Conservation (phyloP, 1,139 yeast genomes). For the Kodamaea suecica region DNA sequence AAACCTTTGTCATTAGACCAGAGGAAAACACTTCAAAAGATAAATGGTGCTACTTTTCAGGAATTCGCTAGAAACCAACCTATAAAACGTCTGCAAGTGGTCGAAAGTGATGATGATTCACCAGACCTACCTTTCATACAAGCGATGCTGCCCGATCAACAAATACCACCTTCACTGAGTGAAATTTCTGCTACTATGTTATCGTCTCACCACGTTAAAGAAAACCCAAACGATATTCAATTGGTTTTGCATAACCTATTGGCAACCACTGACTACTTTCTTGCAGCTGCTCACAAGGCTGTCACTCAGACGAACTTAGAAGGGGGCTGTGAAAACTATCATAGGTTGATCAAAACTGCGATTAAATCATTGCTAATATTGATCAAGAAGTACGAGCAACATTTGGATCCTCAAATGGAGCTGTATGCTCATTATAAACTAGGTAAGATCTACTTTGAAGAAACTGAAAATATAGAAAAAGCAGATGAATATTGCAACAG, state of each 20-base stretch:
- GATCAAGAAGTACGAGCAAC: constrained; percentile 22
- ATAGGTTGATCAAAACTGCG: constrained; percentile 35
- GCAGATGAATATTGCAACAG: constrained; percentile 41
- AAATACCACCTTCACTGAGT: not conserved
- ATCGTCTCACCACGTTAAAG: not conserved
- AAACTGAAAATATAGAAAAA: constrained; percentile 36
- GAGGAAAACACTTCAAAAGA: constrained; percentile 2
- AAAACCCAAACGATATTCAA: no score
- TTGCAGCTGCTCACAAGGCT: constrained; percentile 24
- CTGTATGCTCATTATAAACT: constrained; percentile 33
- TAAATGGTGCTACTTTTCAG: constrained; percentile 8
- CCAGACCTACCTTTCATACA: no score
- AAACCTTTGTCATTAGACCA: not conserved
- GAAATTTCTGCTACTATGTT: constrained; percentile 5
- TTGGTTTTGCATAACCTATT: constrained; percentile 6
- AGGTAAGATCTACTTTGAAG: constrained; percentile 35
- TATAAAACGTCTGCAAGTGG: not conserved
- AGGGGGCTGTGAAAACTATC: constrained; percentile 27
- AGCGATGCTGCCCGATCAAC: not conserved
- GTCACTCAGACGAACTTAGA: constrained; percentile 15
- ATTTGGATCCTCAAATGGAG: constrained; percentile 29
- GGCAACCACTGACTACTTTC: constrained; percentile 22
- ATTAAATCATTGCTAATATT: constrained; percentile 37
- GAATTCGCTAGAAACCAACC: constrained; percentile 1
- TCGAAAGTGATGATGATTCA: constrained; percentile 1